Percentiles rank a stretch among this genome's conserved stretches.
phyloP scores from a whole-genome alignment of 805 yeast species.

The Ogataea parapolymorpha region DNA sequence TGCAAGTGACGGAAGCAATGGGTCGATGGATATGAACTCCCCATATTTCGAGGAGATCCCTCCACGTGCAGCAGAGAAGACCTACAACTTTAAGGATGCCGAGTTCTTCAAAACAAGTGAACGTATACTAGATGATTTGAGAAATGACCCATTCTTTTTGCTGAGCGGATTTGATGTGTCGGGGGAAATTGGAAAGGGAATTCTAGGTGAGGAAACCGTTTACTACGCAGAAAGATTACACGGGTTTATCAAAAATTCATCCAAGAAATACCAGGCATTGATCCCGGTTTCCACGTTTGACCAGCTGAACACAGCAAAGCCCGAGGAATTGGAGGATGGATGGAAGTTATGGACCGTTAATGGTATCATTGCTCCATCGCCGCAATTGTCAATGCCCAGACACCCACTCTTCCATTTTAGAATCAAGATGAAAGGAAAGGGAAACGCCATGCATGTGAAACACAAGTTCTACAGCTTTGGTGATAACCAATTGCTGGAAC shows the following conservation, averaged over 20 bases:
- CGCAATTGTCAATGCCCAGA: slow-evolving; percentile 13
- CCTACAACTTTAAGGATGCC: slow-evolving; percentile 24
- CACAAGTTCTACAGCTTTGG: slow-evolving; percentile 28
- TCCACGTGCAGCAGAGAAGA: slow-evolving; percentile 17
- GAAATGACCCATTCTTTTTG: slow-evolving; percentile 40
- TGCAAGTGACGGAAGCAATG: background rate
- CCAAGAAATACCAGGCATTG: slow-evolving; percentile 26
- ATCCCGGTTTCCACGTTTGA: slow-evolving; percentile 35
- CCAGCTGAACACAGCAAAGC: slow-evolving; percentile 17
- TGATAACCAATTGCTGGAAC: slow-evolving; percentile 26
- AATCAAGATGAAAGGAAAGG: slow-evolving; percentile 27
- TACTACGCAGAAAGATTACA: slow-evolving; percentile 34
- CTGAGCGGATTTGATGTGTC: slow-evolving; percentile 14
- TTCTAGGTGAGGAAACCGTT: slow-evolving; percentile 31
- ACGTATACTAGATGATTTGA: slow-evolving; percentile 62
- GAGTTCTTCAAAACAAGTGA: slow-evolving; percentile 58
- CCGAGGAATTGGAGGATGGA: slow-evolving; percentile 8
- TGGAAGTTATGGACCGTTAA: slow-evolving; percentile 19
- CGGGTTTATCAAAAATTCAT: slow-evolving; percentile 16
- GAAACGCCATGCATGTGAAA: slow-evolving; percentile 14
- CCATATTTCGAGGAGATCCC: slow-evolving; percentile 16
- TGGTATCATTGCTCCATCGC: slow-evolving; percentile 28
- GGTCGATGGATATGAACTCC: background rate
- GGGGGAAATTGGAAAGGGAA: slow-evolving; percentile 19
- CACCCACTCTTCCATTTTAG: slow-evolving; percentile 27